Conservation (phyloP, 2,329 filamentous ascomycete species). For the Pseudofabraea citricarpa region DNA sequence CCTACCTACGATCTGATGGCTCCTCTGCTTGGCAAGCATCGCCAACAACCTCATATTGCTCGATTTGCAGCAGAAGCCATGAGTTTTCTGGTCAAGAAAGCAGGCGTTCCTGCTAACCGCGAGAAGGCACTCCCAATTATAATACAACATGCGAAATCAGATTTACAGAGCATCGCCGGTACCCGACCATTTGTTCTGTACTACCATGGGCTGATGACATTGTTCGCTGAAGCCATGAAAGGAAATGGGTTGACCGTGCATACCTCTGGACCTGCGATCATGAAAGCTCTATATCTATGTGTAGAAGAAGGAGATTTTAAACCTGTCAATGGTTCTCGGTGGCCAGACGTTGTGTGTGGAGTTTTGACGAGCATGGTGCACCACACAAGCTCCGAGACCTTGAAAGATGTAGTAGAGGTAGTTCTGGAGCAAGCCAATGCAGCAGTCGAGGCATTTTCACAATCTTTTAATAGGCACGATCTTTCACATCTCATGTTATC, state of each 20-base stretch:
- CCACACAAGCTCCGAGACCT: constrained; percentile 70
- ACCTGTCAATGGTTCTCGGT: constrained; percentile 36
- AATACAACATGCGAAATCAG: constrained; percentile 66
- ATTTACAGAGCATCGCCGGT: constrained; percentile 52
- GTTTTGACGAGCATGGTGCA: constrained; percentile 79
- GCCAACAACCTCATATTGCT: constrained; percentile 80
- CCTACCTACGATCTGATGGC: constrained; percentile 81
- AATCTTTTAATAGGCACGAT: constrained; percentile 23
- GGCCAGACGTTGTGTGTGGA: constrained; percentile 67
- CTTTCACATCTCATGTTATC: constrained; percentile 43
- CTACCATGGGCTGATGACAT: constrained; percentile 82
- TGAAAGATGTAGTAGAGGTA: constrained; percentile 60
- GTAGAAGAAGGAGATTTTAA: constrained; percentile 43
- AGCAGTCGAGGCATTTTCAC: constrained; percentile 33
- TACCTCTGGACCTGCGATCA: constrained; percentile 51
- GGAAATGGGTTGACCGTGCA: constrained; percentile 55
- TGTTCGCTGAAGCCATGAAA: constrained; percentile 80
- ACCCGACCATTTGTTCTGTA: constrained; percentile 63
- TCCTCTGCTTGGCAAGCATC: constrained; percentile 75
- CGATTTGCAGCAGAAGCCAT: constrained; percentile 92
- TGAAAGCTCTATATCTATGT: constrained; percentile 42
- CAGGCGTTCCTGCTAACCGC: constrained; percentile 71
- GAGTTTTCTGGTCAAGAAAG: constrained; percentile 89
- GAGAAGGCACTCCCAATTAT: constrained; percentile 68
- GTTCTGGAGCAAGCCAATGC: constrained; percentile 47